Evolutionary conservation across 2,329 filamentous ascomycete species (phyloP), one percentile per base, ranked within the genome.

Genomic region (Colletotrichum sp.): DNA sequence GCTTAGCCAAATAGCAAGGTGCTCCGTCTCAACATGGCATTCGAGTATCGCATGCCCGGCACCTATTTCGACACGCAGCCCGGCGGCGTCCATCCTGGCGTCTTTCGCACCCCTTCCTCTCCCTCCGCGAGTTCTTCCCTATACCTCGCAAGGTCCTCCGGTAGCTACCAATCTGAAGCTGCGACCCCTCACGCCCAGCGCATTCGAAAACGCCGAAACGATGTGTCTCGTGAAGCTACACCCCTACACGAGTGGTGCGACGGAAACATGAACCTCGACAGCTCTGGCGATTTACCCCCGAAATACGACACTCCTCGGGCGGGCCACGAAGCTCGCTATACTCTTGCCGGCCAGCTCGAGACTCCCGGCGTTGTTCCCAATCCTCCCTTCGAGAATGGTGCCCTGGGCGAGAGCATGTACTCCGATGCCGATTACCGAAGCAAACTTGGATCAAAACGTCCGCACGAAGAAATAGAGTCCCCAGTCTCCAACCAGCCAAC

Each of bases 351-450:
- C 21, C 87, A 90, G 78, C 87, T 90, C 64, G 85, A 87, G 63
- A 88, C 87, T 1, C 87, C 87, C 0, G 82, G 79, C n/a, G 80
- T 80, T 11, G 72, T 34, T n/a, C 78, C 78, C 3, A 79, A 82
- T 3, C 70, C 76, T 8, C 79, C 75, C 13, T 79, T 80, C 18
- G 77, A 79, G 27, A 79, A 80, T 63, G 82, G 81, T 16, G 77
- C 80, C 29, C 81, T 90, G 70, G 88, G 87, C 21, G 88, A 90
- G 68, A 90, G 89, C 79, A 82, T 87, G 73, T 90, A 89, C 78
- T 91, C 89, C 16, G 90, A 91, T 74, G 81, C 88, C 24, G 87
- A 90, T 77, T 91, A 90, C 78, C 84, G 90, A 59, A 85, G 86
- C 63, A 86, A 84, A 1, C 83, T 91, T 3, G 89, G 88, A 1